Conservation (phyloP, 2,329 filamentous ascomycete species). For the Cercospora sp. region DNA sequence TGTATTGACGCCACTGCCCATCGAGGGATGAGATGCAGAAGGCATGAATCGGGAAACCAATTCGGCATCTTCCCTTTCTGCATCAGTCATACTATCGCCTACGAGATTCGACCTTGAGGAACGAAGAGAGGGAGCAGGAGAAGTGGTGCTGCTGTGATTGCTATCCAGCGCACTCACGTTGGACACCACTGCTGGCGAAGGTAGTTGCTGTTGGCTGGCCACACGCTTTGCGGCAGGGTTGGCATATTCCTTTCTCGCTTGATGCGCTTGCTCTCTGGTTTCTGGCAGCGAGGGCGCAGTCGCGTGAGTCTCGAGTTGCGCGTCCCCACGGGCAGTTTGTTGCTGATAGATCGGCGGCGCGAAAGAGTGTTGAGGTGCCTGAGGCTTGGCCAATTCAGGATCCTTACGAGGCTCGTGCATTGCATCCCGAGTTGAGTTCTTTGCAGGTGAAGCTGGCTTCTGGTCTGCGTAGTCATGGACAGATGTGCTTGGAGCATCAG, state of each 20-base stretch:
- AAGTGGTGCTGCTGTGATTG: conserved; percentile 32
- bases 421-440: neutral
- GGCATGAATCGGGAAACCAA: conserved; percentile 39
- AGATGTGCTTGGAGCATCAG: neutral
- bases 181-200: conserved; percentile 36
- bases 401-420: neutral
- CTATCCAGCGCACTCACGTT: conserved; percentile 37
- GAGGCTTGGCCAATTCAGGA: neutral
- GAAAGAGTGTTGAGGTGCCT: conserved; percentile 7
- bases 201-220: conserved; percentile 28
- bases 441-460: neutral
- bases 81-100: conserved; percentile 21
- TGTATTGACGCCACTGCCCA: conserved; percentile 34
- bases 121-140: conserved; percentile 33
- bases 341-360: conserved; percentile 16
- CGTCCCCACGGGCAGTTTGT: conserved; percentile 6
- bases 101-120: conserved; percentile 30
- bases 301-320: conserved; percentile 7
- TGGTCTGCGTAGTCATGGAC: conserved; percentile 10
- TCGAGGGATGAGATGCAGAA: conserved; percentile 35
- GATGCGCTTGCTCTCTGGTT: conserved; percentile 23
- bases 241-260: conserved; percentile 23
- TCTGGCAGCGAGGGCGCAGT: conserved; percentile 19
- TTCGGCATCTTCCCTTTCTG: conserved; percentile 31
- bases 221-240: conserved; percentile 34